Conservation (phyloP, 352 stramenopile genomes). For the Phytophthora niederhauseri region DNA sequence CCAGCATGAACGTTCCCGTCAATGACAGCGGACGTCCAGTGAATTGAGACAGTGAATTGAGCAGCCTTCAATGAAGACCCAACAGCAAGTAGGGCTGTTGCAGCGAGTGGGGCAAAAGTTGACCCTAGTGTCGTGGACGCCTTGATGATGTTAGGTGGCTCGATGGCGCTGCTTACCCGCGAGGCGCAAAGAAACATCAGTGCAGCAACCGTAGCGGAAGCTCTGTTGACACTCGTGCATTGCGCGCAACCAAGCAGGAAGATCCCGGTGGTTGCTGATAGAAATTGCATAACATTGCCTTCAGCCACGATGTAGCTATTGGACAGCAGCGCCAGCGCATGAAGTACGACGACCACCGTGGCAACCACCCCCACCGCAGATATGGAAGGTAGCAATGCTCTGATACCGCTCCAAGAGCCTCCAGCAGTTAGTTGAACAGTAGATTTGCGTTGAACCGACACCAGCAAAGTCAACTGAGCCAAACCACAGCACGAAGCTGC, state of each 20-base stretch:
- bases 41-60: slow-evolving; percentile 13
- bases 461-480: slow-evolving; percentile 23
- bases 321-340: slow-evolving; percentile 70
- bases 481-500: slow-evolving; percentile 29
- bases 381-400: slow-evolving; percentile 8
- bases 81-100: slow-evolving; percentile 27
- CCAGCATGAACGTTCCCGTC: slow-evolving; percentile 24
- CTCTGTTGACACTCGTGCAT: slow-evolving; percentile 7
- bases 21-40: slow-evolving; percentile 20
- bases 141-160: slow-evolving; percentile 79
- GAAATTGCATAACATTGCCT: slow-evolving; percentile 68
- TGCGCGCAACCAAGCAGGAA: slow-evolving; percentile 47
- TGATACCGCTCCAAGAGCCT: background rate
- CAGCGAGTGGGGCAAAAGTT: slow-evolving; percentile 47
- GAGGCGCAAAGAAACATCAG: slow-evolving; percentile 51
- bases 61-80: slow-evolving; percentile 15
- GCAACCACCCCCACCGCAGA: slow-evolving; percentile 35
- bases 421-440: background rate
- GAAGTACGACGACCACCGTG: slow-evolving; percentile 57
- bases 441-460: slow-evolving; percentile 8
- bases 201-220: slow-evolving; percentile 29
- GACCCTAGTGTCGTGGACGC: slow-evolving; percentile 34
- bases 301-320: slow-evolving; percentile 91
- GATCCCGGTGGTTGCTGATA: slow-evolving; percentile 58
- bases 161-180: slow-evolving; percentile 48